Evolutionary conservation across 1,284 basidiomycete genomes (phyloP).

Genomic region (Ustilago sp.): DNA sequence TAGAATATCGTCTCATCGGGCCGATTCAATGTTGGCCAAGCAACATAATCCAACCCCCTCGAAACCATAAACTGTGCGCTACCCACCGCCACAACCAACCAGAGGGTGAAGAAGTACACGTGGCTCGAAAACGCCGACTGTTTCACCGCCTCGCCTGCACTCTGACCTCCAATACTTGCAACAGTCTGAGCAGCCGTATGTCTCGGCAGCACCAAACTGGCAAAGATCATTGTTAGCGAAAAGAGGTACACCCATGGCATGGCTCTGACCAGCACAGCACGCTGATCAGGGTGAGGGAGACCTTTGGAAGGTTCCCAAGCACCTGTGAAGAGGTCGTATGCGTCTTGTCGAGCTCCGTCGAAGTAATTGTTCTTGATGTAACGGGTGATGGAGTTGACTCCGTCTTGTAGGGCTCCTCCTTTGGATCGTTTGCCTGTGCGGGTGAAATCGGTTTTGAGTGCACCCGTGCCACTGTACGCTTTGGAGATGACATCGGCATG

Average conservation of each 20-base stretch:
- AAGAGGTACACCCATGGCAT: conserved; percentile 86
- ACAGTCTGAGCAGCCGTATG: conserved; percentile 31
- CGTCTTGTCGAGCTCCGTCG: conserved; percentile 84
- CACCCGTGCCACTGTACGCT: conserved; percentile 94
- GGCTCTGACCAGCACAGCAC: conserved; percentile 83
- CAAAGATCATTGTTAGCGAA: conserved; percentile 79
- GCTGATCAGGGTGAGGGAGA: conserved; percentile 80
- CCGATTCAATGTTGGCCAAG: conserved; percentile 67
- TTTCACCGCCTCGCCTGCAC: conserved; percentile 17
- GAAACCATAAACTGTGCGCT: conserved; percentile 59
- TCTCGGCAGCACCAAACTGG: conserved; percentile 53
- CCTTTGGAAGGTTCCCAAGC: conserved; percentile 78
- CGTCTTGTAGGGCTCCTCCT: conserved; percentile 83
- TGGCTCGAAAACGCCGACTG: conserved; percentile 14
- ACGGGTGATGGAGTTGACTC: conserved; percentile 84
- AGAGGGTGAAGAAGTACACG: conserved; percentile 50
- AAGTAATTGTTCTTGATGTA: conserved; percentile 98
- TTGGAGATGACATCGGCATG: conserved; percentile 92
- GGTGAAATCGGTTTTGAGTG: conserved; percentile 94
- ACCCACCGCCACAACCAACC: conserved; percentile 46
- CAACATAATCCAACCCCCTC: conserved; percentile 65
- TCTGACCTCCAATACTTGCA: conserved; percentile 11
- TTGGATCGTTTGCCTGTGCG: conserved; percentile 90
- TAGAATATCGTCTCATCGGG: conserved; percentile 64
- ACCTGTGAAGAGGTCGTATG: conserved; percentile 87